Base-by-base conservation (phyloP, 2,329 filamentous ascomycete genomes). In the Graphiopsis chlorocephala region DNA sequence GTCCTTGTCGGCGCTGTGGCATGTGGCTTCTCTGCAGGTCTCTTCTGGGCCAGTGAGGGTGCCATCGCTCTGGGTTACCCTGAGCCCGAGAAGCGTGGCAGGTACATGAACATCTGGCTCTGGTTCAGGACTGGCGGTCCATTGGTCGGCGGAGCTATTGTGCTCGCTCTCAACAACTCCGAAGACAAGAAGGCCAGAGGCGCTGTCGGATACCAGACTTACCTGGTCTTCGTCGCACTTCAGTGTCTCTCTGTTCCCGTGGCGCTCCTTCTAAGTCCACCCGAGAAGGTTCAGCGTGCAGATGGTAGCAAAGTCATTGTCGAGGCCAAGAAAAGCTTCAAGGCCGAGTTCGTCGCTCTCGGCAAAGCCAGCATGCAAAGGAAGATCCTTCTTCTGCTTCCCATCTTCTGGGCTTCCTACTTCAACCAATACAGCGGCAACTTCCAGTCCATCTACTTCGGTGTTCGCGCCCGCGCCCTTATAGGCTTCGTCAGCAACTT, bases 1-100 rank as follows among this genome's bases (percentile, higher is more conserved):
- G 81, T 84, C 0, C 75, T 83, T 0, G 71, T 84, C 5, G 82
- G 82, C 20, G 79, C 82, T 3, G 81, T 78, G 1, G 74, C 78
- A 3, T 84, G 82, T 69, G 82, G 82, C 31, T 69, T 83, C 26
- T 80, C 78, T 0, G 82, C 82, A 0, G 82, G 81, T 1, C 72
- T 84, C 1, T 84, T 84, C 73, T 84, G 82, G 82, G 80, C 81
- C 0, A 77, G 78, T 10, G 82, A 84, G 69, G 82, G 81, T 14
- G 81, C 82, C 0, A 77, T 84, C 4, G 81, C 81, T 0, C 72
- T 83, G 12, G 82, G 81, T 0, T 84, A 84, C 55, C 80, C 82
- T 0, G 82, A 83, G 65, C 76, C 78, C 1, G 68, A 74, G 1
- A 83, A 83, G 65, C 73, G 82, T 56, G 82, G 81, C 2, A 76